Percentiles rank a stretch among this genome's conserved stretches.
These are phyloP conservation scores for Escovopsis weberi DNA, from an alignment of 2,329 filamentous ascomycete genomes.

Conservation along the genomic window DNA sequence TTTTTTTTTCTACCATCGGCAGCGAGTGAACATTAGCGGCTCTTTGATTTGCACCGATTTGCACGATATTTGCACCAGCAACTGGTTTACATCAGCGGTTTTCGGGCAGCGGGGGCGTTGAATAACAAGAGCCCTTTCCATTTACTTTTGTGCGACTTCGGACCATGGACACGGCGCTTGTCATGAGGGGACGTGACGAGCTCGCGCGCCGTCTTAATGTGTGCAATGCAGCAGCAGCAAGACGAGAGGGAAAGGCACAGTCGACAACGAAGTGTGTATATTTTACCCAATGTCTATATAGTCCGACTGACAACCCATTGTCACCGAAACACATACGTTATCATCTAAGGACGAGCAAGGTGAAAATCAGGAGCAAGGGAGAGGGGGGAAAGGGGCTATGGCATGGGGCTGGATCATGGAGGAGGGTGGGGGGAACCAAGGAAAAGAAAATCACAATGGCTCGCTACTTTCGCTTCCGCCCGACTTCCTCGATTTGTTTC, in stretches of 20 bases:
- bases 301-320: not conserved
- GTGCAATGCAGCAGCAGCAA: not conserved
- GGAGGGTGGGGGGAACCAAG: not conserved
- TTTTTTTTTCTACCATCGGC: not conserved
- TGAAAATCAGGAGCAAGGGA: no score
- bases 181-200: not conserved
- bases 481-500: constrained; percentile 4
- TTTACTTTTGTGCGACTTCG: no score
- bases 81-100: not conserved
- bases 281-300: not conserved
- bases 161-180: no score
- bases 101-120: not conserved
- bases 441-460: not conserved
- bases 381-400: no score
- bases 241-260: not conserved
- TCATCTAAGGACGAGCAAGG: not conserved
- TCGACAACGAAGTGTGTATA: not conserved
- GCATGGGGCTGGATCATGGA: not conserved
- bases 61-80: no score
- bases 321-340: not conserved
- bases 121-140: not conserved
- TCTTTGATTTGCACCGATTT: not conserved
- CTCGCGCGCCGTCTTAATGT: not conserved
- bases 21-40: not conserved
- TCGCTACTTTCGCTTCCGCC: not conserved